Evolutionary conservation across 805 yeast species (phyloP).

Genomic region (Blastobotrys americana): DNA sequence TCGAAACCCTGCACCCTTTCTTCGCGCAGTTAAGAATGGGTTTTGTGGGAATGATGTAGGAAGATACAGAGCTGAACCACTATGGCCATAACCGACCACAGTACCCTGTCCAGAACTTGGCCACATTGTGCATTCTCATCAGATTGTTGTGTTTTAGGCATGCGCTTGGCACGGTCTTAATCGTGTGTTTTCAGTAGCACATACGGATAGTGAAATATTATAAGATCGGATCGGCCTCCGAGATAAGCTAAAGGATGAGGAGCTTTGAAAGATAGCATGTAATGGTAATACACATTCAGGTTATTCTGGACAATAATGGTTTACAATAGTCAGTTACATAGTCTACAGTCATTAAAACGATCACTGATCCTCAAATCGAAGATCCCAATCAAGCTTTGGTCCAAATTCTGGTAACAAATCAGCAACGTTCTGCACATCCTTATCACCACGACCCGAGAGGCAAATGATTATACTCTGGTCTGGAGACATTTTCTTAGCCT

Average conservation of each 20-base stretch:
- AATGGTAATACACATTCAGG: background rate
- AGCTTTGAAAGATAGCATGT: background rate
- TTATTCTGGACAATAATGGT: background rate
- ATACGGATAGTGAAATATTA: too few relatives aligned
- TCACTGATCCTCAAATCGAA: constrained; percentile 50
- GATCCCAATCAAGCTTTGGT: constrained; percentile 90
- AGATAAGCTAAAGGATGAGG: too few relatives aligned
- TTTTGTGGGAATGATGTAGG: background rate
- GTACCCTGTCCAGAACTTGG: background rate
- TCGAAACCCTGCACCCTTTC: background rate
- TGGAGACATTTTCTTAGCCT: constrained; percentile 74
- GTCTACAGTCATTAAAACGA: too few relatives aligned
- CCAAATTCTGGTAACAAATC: constrained; percentile 87
- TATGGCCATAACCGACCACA: background rate
- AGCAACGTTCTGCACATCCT: constrained; percentile 97
- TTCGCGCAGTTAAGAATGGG: background rate
- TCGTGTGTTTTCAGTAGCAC: too few relatives aligned
- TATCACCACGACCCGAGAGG: constrained; percentile 97
- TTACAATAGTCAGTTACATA: background rate
- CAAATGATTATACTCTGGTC: constrained; percentile 82
- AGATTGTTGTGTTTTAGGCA: too few relatives aligned
- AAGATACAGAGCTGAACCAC: background rate
- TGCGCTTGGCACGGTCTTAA: too few relatives aligned
- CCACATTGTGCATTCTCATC: too few relatives aligned
- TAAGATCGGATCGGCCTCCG: too few relatives aligned